Evolutionary conservation across 208 protist genomes (phyloP).

Genomic region (Leishmania turanica): DNA sequence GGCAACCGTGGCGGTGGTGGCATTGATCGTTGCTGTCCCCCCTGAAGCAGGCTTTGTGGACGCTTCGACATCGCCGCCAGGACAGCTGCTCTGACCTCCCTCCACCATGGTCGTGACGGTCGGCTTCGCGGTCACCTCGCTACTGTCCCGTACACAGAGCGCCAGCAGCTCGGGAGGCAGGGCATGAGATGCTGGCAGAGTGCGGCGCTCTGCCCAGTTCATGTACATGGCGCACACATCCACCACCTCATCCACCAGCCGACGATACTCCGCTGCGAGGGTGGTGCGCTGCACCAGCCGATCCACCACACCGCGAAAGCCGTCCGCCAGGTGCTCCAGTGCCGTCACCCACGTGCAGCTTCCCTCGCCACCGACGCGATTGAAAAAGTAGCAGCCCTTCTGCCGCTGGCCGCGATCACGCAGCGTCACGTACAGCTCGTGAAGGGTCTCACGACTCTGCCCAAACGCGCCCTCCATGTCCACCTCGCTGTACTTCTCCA

Average conservation of each 20-base stretch:
- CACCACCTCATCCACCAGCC: conserved; percentile 61
- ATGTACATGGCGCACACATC: conserved; percentile 76
- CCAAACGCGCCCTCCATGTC: conserved; percentile 61
- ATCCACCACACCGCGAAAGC: conserved; percentile 55
- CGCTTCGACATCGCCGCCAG: neutral
- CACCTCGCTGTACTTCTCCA: conserved; percentile 75
- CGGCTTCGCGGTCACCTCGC: neutral
- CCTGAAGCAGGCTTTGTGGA: neutral
- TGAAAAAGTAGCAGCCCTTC: conserved; percentile 89
- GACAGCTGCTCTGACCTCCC: neutral
- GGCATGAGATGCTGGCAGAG: conserved; percentile 32
- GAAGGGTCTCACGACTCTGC: conserved; percentile 56
- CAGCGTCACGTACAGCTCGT: conserved; percentile 59
- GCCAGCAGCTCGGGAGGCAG: conserved; percentile 49
- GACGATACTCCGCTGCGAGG: conserved; percentile 38
- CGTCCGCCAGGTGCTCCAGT: conserved; percentile 55
- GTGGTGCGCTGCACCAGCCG: conserved; percentile 52
- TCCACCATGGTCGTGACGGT: neutral
- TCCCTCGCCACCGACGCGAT: conserved; percentile 65
- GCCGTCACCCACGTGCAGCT: conserved; percentile 58
- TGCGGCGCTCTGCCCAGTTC: conserved; percentile 61
- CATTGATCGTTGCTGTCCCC: neutral
- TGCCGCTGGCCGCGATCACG: conserved; percentile 57
- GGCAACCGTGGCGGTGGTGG: neutral
- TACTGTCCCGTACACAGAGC: conserved; percentile 47